Percentiles rank a stretch among this genome's conserved stretches.
Conservation (phyloP, 768 basidiomycete genomes). For the Nidula microcarpa region DNA sequence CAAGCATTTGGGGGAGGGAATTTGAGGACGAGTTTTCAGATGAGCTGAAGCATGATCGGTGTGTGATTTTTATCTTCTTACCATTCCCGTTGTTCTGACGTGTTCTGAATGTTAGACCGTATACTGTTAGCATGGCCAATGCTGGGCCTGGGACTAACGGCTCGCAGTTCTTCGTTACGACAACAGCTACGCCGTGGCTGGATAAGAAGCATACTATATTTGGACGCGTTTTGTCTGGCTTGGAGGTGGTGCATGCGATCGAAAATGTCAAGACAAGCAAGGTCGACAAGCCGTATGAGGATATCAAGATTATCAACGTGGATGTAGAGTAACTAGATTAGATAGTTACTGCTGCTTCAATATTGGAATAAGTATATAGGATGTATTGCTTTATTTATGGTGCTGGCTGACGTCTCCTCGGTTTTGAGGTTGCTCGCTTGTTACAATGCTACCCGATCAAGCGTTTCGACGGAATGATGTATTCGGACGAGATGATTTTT, state of each 20-base stretch:
- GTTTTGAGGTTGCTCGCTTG: not conserved
- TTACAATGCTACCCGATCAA: conserved; percentile 49
- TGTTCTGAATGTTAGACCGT: conserved; percentile 54
- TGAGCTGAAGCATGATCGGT: conserved; percentile 89
- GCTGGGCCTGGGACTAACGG: conserved; percentile 90
- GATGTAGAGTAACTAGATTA: conserved; percentile 54
- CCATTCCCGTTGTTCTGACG: too few relatives aligned
- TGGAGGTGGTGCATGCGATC: conserved; percentile 89
- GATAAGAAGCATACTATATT: conserved; percentile 94
- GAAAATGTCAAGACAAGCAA: conserved; percentile 89
- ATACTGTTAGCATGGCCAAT: conserved; percentile 95
- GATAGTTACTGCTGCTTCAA: conserved; percentile 3
- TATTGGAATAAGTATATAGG: too few relatives aligned
- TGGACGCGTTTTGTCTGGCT: conserved; percentile 80
- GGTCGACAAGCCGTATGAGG: conserved; percentile 86
- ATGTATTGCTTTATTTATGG: too few relatives aligned
- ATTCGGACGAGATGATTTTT: conserved; percentile 18
- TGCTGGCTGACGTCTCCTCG: too few relatives aligned
- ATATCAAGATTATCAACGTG: conserved; percentile 86
- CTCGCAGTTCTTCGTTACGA: conserved; percentile 98
- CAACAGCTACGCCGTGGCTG: conserved; percentile 89
- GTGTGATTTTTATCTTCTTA: conserved; percentile 10
- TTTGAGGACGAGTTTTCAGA: conserved; percentile 95
- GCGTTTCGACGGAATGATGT: conserved; percentile 27
- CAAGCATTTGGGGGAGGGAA: conserved; percentile 84